These are phyloP conservation scores for Grigorovia yakushimaensis DNA, from an alignment of 805 yeast species.

Conservation along the genomic window DNA sequence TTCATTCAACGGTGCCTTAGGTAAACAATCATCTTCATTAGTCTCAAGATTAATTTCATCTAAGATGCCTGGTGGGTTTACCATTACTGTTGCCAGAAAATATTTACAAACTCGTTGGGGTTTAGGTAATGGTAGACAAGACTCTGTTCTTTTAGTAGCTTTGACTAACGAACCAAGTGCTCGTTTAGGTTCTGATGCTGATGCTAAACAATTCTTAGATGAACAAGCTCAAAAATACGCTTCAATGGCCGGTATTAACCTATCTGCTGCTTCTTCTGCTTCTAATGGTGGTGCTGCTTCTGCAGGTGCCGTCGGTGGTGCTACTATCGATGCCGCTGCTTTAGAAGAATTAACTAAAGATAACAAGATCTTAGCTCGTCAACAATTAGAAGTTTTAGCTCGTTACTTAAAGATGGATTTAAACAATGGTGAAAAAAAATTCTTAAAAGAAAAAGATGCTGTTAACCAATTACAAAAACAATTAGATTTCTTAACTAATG, in stretches of 20 bases:
- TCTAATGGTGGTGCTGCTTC: conserved; percentile 41
- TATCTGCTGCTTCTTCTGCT: conserved; percentile 55
- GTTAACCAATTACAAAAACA: conserved; percentile 76
- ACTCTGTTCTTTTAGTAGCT: conserved; percentile 73
- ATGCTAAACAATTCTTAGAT: conserved; percentile 86
- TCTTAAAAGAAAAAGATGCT: conserved; percentile 70
- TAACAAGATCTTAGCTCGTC: conserved; percentile 40
- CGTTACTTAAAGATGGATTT: conserved; percentile 89
- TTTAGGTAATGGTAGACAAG: conserved; percentile 88
- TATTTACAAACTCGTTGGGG: conserved; percentile 91
- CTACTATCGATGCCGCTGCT: conserved; percentile 82
- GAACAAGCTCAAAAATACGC: conserved; percentile 78
- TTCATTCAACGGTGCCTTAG: conserved; percentile 76
- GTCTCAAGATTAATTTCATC: conserved; percentile 87
- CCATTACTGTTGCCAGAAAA: conserved; percentile 84
- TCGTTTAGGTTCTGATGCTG: conserved; percentile 78
- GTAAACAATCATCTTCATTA: conserved; percentile 86
- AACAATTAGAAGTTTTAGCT: conserved; percentile 78
- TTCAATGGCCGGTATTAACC: conserved; percentile 64
- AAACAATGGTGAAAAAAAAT: conserved; percentile 81
- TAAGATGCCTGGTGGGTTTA: conserved; percentile 99
- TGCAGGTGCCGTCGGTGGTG: conserved; percentile 57
- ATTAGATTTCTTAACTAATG: conserved; percentile 63
- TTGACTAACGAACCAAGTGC: conserved; percentile 84
- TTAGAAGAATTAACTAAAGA: conserved; percentile 55